Evolutionary conservation across 2,329 filamentous ascomycete genomes (phyloP), one percentile per base, ranked within the genome.

Genomic region (Fusarium avenaceum): DNA sequence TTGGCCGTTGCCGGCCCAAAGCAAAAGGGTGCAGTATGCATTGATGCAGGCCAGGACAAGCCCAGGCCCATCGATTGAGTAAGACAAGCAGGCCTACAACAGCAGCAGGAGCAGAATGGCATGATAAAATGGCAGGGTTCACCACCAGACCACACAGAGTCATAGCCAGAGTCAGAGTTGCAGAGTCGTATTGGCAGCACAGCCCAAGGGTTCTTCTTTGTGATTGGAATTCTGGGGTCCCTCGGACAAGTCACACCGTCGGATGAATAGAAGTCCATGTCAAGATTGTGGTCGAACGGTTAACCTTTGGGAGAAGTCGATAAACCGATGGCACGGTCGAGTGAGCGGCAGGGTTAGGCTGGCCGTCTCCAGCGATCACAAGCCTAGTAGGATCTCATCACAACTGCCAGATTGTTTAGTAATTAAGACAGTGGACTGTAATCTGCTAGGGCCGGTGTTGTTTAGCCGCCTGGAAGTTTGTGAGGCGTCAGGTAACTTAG

Each of bases 141-240:
- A n/a, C 35, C 35, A 38, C 35, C 24, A 24, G 24, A 24, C 24
- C 24, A 24, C 24, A 38, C 8, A 17, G 15, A 35, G 14, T 24
- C 24, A 24, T 4, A 22, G 22, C 1, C 33, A 35, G 15, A 38
- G 15, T 7, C 17, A 38, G 15, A n/a, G 51, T 33, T n/a, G 15
- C 33, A 38, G 15, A 38, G 15, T n/a, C 33, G 39, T 43, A 49
- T 42, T 49, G 13, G 26, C 33, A 26, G 30, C 19, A 17, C 42
- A 54, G 30, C 32, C 50, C 57, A 64, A 67, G 66, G 62, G 66
- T 67, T 69, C 52, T 67, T 69, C 52, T 52, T 52, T 57, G 63
- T 47, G 39, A 20, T 38, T 51, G 51, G 47, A 44, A 57, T 66
- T 57, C 40, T 42, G 26, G 49, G 50, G 57, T 56, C 57, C 28